These are phyloP conservation scores for Dittrichia graveolens DNA, from an alignment of 129 eudicot species.

Conservation along the genomic window DNA sequence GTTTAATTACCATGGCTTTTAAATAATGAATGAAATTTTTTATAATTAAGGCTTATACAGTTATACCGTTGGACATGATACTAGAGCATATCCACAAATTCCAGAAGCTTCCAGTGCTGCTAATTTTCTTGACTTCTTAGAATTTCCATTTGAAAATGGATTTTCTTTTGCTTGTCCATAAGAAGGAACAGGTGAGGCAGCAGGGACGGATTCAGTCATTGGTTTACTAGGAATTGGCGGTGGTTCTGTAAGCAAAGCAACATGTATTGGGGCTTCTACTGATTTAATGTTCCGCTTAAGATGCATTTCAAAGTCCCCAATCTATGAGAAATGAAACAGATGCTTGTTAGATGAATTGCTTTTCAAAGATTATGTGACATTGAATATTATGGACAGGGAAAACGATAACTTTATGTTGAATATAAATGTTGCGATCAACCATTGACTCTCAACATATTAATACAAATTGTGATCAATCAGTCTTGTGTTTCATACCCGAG, in stretches of 20 bases:
- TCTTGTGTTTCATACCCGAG: background rate
- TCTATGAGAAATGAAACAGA: constrained; percentile 35
- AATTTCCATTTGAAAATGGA: constrained; percentile 55
- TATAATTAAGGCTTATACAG: constrained; percentile 41
- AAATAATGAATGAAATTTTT: background rate
- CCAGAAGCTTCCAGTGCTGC: constrained; percentile 83
- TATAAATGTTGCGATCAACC: too few species aligned
- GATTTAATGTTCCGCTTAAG: constrained; percentile 65
- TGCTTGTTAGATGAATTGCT: background rate
- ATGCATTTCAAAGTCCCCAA: constrained; percentile 82
- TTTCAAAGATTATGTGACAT: too few species aligned
- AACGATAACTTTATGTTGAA: too few species aligned
- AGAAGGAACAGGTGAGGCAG: constrained; percentile 35
- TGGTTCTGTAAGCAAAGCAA: constrained; percentile 43
- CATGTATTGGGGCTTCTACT: constrained; percentile 37
- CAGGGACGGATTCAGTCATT: constrained; percentile 42
- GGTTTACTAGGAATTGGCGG: constrained; percentile 62
- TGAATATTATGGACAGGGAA: too few species aligned
- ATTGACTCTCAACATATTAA: too few species aligned
- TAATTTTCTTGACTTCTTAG: constrained; percentile 51
- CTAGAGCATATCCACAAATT: constrained; percentile 57
- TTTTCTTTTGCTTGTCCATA: constrained; percentile 37
- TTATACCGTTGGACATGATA: constrained; percentile 70
- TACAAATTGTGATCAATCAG: too few species aligned
- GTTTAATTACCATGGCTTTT: background rate